Evolutionary conservation across 805 yeast genomes (phyloP).

Genomic region (Nakazawaea wyomingensis): DNA sequence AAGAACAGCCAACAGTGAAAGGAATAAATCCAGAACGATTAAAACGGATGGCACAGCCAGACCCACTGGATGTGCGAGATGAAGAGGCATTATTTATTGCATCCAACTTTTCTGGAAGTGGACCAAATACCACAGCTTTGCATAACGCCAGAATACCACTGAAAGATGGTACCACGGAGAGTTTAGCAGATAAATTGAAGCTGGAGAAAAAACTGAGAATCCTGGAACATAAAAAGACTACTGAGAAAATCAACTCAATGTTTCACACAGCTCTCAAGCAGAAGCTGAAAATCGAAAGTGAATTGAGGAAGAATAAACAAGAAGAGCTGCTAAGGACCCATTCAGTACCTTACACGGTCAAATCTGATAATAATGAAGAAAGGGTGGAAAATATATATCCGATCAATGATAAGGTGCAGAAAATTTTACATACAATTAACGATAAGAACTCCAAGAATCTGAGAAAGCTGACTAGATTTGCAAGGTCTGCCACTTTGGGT

Average conservation of each 20-base stretch:
- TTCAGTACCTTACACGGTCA: neutral
- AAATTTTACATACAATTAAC: neutral
- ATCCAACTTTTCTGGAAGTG: conserved; percentile 1
- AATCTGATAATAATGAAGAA: neutral
- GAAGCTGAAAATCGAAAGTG: neutral
- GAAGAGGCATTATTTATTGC: neutral
- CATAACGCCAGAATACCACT: neutral
- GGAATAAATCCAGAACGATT: neutral
- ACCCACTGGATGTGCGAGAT: neutral
- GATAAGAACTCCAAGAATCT: neutral
- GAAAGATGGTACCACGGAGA: neutral
- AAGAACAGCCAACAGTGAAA: neutral
- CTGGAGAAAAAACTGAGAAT: neutral
- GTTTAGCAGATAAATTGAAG: neutral
- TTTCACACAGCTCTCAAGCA: neutral
- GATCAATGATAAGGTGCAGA: neutral
- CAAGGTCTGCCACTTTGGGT: neutral
- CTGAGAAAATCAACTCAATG: neutral
- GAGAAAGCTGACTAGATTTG: neutral
- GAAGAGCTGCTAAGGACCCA: neutral
- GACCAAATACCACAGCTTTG: neutral
- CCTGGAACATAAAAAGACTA: neutral
- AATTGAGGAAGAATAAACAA: neutral
- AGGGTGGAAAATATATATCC: neutral
- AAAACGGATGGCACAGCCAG: neutral